phyloP scores from a whole-genome alignment of 2,329 filamentous ascomycete genomes.

The Thyridium curvatum region DNA sequence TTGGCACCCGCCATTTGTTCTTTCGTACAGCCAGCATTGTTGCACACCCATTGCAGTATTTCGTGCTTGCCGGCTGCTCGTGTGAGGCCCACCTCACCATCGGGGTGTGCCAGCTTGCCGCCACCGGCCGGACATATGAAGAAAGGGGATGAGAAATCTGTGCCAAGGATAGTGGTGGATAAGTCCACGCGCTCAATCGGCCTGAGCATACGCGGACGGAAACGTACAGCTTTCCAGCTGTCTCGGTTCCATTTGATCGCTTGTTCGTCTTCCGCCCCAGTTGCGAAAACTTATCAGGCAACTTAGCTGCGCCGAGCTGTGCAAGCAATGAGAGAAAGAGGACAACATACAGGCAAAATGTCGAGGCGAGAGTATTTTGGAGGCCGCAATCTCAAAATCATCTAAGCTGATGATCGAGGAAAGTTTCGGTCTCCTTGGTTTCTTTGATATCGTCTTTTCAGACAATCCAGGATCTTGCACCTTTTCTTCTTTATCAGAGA shows the following conservation, averaged over 20 bases:
- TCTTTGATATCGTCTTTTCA: background rate
- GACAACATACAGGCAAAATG: background rate
- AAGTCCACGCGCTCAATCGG: slow-evolving; percentile 2
- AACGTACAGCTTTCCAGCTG: background rate
- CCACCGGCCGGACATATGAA: slow-evolving; percentile 7
- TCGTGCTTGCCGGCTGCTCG: slow-evolving; percentile 4
- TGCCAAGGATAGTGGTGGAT: slow-evolving; percentile 4
- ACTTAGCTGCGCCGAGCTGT: background rate
- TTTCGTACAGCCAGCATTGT: slow-evolving; percentile 5
- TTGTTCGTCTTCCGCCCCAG: background rate
- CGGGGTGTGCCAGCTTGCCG: slow-evolving; percentile 5
- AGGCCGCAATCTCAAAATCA: background rate
- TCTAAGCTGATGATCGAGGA: background rate
- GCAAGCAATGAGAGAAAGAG: slow-evolving; percentile 2
- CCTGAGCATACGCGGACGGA: slow-evolving; percentile 7
- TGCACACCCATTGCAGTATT: slow-evolving; percentile 5
- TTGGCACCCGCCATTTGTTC: slow-evolving; percentile 1
- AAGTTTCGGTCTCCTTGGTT: background rate
- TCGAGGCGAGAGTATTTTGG: background rate
- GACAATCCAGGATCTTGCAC: too few relatives aligned
- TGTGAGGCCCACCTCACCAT: slow-evolving; percentile 5
- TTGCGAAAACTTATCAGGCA: slow-evolving; percentile 2
- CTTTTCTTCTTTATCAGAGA: background rate
- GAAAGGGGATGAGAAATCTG: slow-evolving; percentile 3
- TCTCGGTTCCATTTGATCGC: background rate